A percentile compares a stretch with the other conserved stretches of the same genome.
phyloP scores from a whole-genome alignment of 2,329 filamentous ascomycete species.

The Penicillium sp. region DNA sequence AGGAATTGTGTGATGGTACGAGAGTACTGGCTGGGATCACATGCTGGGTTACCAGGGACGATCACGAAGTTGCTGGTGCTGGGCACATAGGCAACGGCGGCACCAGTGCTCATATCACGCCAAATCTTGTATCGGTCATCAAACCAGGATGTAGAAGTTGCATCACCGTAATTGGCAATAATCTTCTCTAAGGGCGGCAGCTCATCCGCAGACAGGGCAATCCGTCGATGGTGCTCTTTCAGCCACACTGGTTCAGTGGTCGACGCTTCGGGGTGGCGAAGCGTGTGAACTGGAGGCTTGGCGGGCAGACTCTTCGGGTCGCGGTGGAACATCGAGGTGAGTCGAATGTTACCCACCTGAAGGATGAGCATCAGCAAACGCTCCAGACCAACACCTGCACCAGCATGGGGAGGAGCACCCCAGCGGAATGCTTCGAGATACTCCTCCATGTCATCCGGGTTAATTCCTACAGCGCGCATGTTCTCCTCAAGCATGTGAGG shows the following conservation, averaged over 20 bases:
- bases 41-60: constrained; percentile 83
- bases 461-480: constrained; percentile 73
- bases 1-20: constrained; percentile 74
- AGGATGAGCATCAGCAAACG: constrained; percentile 83
- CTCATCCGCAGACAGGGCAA: constrained; percentile 50
- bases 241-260: constrained; percentile 70
- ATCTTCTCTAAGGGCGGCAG: constrained; percentile 79
- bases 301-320: constrained; percentile 84
- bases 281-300: constrained; percentile 58
- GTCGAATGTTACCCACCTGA: constrained; percentile 82
- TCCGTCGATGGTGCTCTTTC: constrained; percentile 36
- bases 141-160: constrained; percentile 90
- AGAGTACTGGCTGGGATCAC: constrained; percentile 72
- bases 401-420: constrained; percentile 84
- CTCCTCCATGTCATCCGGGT: constrained; percentile 81
- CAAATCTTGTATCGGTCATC: constrained; percentile 86
- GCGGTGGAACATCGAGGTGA: constrained; percentile 82
- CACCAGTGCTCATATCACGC: constrained; percentile 76
- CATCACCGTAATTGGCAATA: constrained; percentile 93
- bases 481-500: constrained; percentile 70
- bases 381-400: constrained; percentile 86
- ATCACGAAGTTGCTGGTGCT: constrained; percentile 72
- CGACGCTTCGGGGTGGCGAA: constrained; percentile 86
- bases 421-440: constrained; percentile 87
- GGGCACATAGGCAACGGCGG: constrained; percentile 79